phyloP scores from a whole-genome alignment of 345 rosid species.

The Combretum micranthum region DNA sequence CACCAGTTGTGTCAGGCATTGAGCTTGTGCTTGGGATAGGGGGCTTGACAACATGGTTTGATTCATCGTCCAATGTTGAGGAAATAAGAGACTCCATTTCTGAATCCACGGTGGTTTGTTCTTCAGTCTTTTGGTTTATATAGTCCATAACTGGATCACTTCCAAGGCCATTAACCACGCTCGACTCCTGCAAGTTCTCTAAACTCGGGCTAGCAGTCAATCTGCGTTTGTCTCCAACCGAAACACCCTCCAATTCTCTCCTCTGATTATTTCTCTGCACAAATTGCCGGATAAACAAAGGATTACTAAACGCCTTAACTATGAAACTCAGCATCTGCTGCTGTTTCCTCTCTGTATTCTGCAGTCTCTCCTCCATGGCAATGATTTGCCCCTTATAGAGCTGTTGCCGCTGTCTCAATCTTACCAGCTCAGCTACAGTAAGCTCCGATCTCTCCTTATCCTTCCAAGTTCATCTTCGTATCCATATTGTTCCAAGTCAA shows the following conservation, averaged over 20 bases:
- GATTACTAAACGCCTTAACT: conserved; percentile 55
- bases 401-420: conserved; percentile 67
- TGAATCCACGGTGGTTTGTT: conserved; percentile 14
- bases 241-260: conserved; percentile 28
- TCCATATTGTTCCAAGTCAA: conserved; percentile 68
- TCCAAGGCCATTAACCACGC: conserved; percentile 5
- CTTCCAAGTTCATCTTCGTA: conserved; percentile 54
- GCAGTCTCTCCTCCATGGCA: conserved; percentile 49
- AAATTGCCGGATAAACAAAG: conserved; percentile 43
- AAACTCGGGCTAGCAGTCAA: conserved; percentile 39
- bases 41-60: conserved; percentile 25
- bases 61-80: conserved; percentile 40
- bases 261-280: conserved; percentile 26
- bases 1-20: conserved; percentile 11
- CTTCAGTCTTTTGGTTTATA: conserved; percentile 10
- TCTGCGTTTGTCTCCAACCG: conserved; percentile 50
- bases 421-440: conserved; percentile 52
- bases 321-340: conserved; percentile 72
- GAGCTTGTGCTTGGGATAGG: conserved; percentile 6
- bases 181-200: conserved; percentile 34
- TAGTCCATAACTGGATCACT: conserved; percentile 13
- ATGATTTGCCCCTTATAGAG: conserved; percentile 36
- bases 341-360: conserved; percentile 54
- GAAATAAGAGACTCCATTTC: conserved; percentile 45
- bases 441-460: conserved; percentile 46